Evolutionary conservation across 2,329 filamentous ascomycete genomes (phyloP).

Genomic region (Colletotrichum shisoi): DNA sequence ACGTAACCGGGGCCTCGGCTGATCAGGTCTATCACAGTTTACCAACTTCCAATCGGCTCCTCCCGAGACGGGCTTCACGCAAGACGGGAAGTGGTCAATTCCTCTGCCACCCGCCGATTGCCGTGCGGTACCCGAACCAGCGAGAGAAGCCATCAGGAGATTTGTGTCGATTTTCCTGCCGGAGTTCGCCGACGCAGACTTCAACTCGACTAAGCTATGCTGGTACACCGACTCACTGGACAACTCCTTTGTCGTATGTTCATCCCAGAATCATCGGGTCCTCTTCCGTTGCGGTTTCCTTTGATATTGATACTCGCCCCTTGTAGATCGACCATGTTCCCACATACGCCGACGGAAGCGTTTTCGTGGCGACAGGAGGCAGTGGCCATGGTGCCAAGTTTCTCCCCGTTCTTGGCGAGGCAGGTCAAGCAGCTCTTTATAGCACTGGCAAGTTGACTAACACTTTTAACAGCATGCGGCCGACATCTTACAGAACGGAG

Average conservation of each 20-base stretch:
- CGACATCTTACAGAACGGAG: slow-evolving; percentile 45
- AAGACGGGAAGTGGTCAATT: slow-evolving; percentile 47
- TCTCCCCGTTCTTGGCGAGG: slow-evolving; percentile 48
- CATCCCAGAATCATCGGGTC: neutral
- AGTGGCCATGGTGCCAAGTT: slow-evolving; percentile 51
- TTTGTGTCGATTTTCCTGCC: slow-evolving; percentile 54
- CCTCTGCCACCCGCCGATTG: slow-evolving; percentile 44
- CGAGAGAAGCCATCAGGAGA: slow-evolving; percentile 42
- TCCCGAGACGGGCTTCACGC: slow-evolving; percentile 43
- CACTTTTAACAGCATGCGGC: slow-evolving; percentile 44
- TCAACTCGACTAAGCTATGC: slow-evolving; percentile 59
- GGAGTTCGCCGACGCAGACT: slow-evolving; percentile 50
- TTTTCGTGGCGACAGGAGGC: slow-evolving; percentile 49
- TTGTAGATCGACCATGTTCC: slow-evolving; percentile 48
- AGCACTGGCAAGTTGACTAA: slow-evolving; percentile 22
- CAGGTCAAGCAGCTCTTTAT: slow-evolving; percentile 17
- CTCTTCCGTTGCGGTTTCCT: too few species aligned
- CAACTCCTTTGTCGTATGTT: slow-evolving; percentile 57
- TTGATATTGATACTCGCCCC: neutral
- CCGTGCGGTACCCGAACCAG: slow-evolving; percentile 40
- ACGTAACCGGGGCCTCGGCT: slow-evolving; percentile 48
- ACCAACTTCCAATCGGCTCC: slow-evolving; percentile 47
- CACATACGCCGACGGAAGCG: slow-evolving; percentile 43
- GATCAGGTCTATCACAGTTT: slow-evolving; percentile 33
- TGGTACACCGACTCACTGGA: slow-evolving; percentile 67